These are phyloP conservation scores for Rhizophagus sp. DNA, from an alignment of 192 early-diverging fungal genomes.

Conservation along the genomic window DNA sequence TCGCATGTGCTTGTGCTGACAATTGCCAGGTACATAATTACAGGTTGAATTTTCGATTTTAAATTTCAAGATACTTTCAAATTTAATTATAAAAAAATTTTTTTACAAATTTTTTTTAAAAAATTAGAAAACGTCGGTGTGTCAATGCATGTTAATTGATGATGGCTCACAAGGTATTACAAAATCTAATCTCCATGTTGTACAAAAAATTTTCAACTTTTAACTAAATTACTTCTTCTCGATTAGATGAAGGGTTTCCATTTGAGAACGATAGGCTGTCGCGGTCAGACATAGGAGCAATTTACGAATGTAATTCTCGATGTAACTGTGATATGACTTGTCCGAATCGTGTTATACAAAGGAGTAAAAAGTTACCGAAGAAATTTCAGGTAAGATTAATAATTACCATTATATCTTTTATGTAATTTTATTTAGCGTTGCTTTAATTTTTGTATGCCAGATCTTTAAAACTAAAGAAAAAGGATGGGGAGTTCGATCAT, in stretches of 20 bases:
- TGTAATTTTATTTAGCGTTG: not conserved
- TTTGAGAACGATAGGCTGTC: not conserved
- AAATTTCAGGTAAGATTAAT: slow-evolving; percentile 19
- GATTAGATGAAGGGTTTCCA: slow-evolving; percentile 12
- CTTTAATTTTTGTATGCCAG: not conserved
- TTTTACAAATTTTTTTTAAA: no score
- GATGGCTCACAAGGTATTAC: not conserved
- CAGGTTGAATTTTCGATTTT: not conserved
- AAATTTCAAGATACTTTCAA: no score
- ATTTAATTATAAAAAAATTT: not conserved
- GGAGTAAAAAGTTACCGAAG: not conserved
- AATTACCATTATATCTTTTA: not conserved
- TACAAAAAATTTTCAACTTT: not conserved
- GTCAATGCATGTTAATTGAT: not conserved
- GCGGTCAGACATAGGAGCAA: not conserved
- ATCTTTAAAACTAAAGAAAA: slow-evolving; percentile 25
- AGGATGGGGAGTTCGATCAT: slow-evolving; percentile 21
- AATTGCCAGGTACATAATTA: slow-evolving; percentile 1
- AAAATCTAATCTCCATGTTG: not conserved
- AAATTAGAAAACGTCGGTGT: not conserved
- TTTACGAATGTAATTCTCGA: slow-evolving; percentile 24
- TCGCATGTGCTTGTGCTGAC: slow-evolving; percentile 3
- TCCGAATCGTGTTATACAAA: slow-evolving; percentile 19
- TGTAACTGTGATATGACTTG: slow-evolving; percentile 10
- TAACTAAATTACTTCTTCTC: not conserved